Evolutionary conservation across 176 grass and related monocot species (phyloP).

Genomic region (Poa annua): DNA sequence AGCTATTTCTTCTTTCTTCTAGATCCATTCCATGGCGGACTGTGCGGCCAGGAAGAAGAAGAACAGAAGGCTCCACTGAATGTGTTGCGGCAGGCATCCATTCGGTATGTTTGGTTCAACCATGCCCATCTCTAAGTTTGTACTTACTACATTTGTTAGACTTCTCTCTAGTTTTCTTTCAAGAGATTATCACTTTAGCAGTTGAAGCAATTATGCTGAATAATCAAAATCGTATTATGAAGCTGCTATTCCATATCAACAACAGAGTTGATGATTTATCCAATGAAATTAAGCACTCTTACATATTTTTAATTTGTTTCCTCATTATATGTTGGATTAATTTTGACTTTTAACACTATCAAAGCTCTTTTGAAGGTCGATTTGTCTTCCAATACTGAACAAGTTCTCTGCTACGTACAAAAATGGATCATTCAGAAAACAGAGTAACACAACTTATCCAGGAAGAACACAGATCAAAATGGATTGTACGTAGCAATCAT

Average conservation of each 20-base stretch:
- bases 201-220: background rate
- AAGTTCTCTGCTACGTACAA: background rate
- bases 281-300: background rate
- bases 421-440: background rate
- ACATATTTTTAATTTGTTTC: background rate
- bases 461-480: background rate
- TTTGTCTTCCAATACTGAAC: no score
- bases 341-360: background rate
- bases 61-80: background rate
- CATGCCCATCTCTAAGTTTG: background rate
- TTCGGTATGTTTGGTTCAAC: conserved; percentile 11
- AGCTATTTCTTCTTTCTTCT: background rate
- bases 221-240: background rate
- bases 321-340: background rate
- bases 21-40: background rate
- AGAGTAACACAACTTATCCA: background rate
- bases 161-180: background rate
- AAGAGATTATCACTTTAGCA: background rate
- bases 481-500: conserved; percentile 21
- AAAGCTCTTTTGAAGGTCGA: background rate
- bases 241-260: background rate
- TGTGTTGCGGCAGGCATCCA: background rate
- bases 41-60: background rate
- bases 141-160: background rate
- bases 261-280: background rate